Evolutionary conservation across 768 basidiomycete species (phyloP).

Genomic region (Agaricus blazei): DNA sequence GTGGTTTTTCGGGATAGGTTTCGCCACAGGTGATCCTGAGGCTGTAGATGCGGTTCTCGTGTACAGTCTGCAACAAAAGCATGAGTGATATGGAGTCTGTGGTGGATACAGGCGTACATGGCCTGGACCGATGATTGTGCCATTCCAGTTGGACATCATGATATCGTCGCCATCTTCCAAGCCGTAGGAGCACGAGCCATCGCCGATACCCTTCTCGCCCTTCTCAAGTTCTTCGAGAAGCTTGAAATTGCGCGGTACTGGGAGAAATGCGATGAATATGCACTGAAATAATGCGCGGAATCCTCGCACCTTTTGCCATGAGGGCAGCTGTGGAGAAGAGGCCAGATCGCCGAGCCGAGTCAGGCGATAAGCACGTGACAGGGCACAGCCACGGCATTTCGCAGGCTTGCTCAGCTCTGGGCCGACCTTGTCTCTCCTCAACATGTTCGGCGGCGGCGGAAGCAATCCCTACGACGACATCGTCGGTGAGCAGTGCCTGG

Average conservation of each 20-base stretch:
- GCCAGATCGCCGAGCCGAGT: conserved; percentile 2
- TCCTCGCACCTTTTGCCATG: conserved; percentile 49
- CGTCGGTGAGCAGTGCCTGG: conserved; percentile 57
- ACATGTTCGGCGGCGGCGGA: conserved; percentile 69
- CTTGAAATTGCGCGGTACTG: conserved; percentile 95
- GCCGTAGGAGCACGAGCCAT: conserved; percentile 96
- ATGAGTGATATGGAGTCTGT: background rate
- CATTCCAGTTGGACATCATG: conserved; percentile 98
- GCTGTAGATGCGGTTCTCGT: conserved; percentile 98
- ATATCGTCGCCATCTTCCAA: conserved; percentile 94
- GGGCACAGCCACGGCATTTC: conserved; percentile 23
- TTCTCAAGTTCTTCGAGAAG: conserved; percentile 98
- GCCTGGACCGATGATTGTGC: conserved; percentile 97
- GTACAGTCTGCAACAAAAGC: conserved; percentile 64
- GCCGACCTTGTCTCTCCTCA: background rate
- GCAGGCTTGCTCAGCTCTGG: no score
- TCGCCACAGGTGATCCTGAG: conserved; percentile 85
- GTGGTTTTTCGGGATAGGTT: conserved; percentile 71
- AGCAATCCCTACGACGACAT: conserved; percentile 86
- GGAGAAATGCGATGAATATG: background rate
- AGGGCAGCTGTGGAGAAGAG: background rate
- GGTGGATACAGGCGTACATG: conserved; percentile 53
- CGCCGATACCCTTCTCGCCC: conserved; percentile 99
- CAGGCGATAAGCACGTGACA: conserved; percentile 12
- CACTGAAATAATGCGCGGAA: background rate